phyloP scores from a whole-genome alignment of 2,329 filamentous ascomycete species.

The Leptographium lundbergii region DNA sequence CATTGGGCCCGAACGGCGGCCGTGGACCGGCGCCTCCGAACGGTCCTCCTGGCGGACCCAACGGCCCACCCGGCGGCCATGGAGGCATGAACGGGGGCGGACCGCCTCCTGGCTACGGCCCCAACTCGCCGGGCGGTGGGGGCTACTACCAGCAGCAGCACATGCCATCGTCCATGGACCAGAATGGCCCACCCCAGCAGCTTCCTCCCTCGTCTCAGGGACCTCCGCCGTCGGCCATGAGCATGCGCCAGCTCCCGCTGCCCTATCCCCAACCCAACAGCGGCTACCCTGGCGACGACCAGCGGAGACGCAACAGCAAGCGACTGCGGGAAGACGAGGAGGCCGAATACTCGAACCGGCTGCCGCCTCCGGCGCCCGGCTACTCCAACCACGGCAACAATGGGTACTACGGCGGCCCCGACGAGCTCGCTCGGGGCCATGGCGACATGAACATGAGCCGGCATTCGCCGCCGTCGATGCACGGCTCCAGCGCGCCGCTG shows the following conservation, averaged over 20 bases:
- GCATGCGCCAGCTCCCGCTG: slow-evolving; percentile 24
- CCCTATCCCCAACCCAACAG: slow-evolving; percentile 15
- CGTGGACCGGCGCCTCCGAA: slow-evolving; percentile 9
- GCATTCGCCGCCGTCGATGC: slow-evolving; percentile 9
- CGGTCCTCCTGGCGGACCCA: slow-evolving; percentile 8
- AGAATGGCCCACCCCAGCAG: slow-evolving; percentile 6
- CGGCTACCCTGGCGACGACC: slow-evolving; percentile 7
- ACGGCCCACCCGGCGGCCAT: slow-evolving; percentile 5
- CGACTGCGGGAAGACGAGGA: slow-evolving; percentile 11
- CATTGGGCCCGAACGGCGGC: slow-evolving; percentile 20
- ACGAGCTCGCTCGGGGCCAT: slow-evolving; percentile 1
- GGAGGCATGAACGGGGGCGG: slow-evolving; percentile 8
- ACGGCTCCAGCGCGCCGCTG: slow-evolving; percentile 13
- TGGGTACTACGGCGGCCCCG: slow-evolving; percentile 4
- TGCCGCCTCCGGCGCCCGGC: slow-evolving; percentile 8
- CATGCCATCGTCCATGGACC: slow-evolving; percentile 6
- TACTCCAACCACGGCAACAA: slow-evolving; percentile 1
- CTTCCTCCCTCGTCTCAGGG: slow-evolving; percentile 6
- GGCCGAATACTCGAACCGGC: slow-evolving; percentile 6
- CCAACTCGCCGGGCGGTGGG: slow-evolving; percentile 10
- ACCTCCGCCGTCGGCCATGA: slow-evolving; percentile 10
- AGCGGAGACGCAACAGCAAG: slow-evolving; percentile 4
- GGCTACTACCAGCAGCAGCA: slow-evolving; percentile 8
- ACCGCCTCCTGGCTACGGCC: slow-evolving; percentile 10
- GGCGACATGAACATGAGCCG: slow-evolving; percentile 3